Evolutionary conservation across 352 stramenopile species (phyloP).

Genomic region (Phytophthora multivora): DNA sequence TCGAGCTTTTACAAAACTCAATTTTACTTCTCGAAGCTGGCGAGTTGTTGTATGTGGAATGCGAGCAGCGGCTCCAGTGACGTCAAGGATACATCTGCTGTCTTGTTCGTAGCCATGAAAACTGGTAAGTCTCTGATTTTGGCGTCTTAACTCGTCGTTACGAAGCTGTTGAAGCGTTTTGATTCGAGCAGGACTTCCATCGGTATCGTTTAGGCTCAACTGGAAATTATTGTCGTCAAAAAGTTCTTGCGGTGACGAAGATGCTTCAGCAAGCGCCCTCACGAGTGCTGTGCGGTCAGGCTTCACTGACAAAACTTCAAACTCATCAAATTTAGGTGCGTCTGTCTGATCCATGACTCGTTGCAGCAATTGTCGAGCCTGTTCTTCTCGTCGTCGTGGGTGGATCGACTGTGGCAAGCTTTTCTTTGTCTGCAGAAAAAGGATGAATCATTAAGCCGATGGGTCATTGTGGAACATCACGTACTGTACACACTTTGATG

Average conservation of each 20-base stretch:
- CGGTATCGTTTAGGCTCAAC: conserved; percentile 9
- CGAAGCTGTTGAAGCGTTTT: conserved; percentile 10
- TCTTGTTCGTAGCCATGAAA: conserved; percentile 35
- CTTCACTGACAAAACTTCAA: not conserved
- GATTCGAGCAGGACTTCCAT: conserved; percentile 7
- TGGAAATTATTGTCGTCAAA: conserved; percentile 20
- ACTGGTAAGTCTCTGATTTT: conserved; percentile 18
- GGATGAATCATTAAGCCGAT: not conserved
- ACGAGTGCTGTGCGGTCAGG: conserved; percentile 3
- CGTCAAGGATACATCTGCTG: conserved; percentile 22
- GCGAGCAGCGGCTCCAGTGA: conserved; percentile 28
- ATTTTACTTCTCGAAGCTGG: conserved; percentile 33
- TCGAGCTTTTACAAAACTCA: conserved; percentile 21
- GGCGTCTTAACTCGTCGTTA: conserved; percentile 10
- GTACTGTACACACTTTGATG: conserved; percentile 13
- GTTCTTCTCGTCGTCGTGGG: conserved; percentile 40
- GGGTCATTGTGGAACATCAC: not conserved
- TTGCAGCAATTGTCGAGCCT: conserved; percentile 41
- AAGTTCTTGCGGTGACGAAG: conserved; percentile 9
- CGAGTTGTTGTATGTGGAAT: conserved; percentile 34
- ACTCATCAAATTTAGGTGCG: conserved; percentile 2
- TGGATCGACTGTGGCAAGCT: conserved; percentile 26
- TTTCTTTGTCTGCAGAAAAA: conserved; percentile 4
- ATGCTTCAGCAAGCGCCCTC: conserved; percentile 8
- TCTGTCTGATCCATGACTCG: conserved; percentile 30